Evolutionary conservation across 805 yeast species (phyloP).

Genomic region (Limtongozyma cylindracea): DNA sequence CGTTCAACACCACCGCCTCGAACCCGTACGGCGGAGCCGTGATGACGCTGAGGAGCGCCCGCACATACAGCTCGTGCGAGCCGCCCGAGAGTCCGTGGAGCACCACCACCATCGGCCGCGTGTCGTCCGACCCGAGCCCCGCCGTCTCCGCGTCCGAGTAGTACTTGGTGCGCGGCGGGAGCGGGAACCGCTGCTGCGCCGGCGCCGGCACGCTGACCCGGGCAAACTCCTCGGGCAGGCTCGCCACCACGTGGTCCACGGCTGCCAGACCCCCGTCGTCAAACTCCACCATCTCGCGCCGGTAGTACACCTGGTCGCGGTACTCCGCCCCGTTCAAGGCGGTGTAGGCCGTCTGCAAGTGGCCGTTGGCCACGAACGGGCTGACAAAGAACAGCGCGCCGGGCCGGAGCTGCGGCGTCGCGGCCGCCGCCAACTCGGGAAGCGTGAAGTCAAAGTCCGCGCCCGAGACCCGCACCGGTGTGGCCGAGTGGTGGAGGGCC

Average conservation of each 20-base stretch:
- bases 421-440: no score
- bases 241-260: constrained; percentile 8
- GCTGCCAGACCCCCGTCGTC: constrained; percentile 5
- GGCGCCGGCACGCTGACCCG: constrained; percentile 2
- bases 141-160: constrained; percentile 23
- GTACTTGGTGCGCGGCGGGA: constrained; percentile 50
- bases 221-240: constrained; percentile 24
- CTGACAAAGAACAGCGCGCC: constrained; percentile 14
- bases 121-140: constrained; percentile 6
- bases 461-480: not conserved
- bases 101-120: constrained; percentile 30
- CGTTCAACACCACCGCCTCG: constrained; percentile 34
- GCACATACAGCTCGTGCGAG: constrained; percentile 47
- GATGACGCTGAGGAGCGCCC: constrained; percentile 22
- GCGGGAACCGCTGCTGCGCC: constrained; percentile 7
- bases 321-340: constrained; percentile 16
- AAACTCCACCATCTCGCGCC: constrained; percentile 13
- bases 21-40: constrained; percentile 14
- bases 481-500: not conserved
- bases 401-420: no score
- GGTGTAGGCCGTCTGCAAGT: constrained; percentile 21
- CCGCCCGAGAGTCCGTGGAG: constrained; percentile 66
- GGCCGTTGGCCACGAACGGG: constrained; percentile 21
- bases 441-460: no score
- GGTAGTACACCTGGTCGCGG: constrained; percentile 16